Evolutionary conservation across 805 yeast species (phyloP).

Genomic region (Kuraishia floccosa): DNA sequence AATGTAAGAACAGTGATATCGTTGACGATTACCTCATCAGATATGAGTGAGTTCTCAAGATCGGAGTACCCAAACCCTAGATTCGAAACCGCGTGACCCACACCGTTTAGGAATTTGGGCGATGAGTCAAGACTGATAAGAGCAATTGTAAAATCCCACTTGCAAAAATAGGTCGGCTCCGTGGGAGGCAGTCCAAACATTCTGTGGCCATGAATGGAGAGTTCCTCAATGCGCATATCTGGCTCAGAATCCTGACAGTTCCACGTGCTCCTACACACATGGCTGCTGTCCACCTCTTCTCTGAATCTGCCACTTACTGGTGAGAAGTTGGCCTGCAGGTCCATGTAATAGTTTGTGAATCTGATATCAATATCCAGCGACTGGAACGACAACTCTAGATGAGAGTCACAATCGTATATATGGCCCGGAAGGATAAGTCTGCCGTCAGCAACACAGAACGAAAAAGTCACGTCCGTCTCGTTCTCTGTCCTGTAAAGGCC

Average conservation of each 20-base stretch:
- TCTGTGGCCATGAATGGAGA: constrained; percentile 74
- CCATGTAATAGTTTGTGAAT: constrained; percentile 89
- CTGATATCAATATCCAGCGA: constrained; percentile 70
- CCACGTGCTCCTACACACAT: constrained; percentile 13
- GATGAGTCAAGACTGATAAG: constrained; percentile 39
- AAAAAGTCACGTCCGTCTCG: constrained; percentile 68
- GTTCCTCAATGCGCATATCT: constrained; percentile 44
- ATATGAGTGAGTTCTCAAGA: constrained; percentile 60
- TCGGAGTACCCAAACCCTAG: constrained; percentile 60
- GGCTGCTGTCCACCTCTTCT: constrained; percentile 12
- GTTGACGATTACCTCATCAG: constrained; percentile 40
- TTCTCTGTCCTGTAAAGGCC: constrained; percentile 37
- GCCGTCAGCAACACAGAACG: constrained; percentile 62
- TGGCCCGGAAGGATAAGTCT: constrained; percentile 63
- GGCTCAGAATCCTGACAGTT: constrained; percentile 14
- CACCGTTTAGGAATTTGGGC: constrained; percentile 29
- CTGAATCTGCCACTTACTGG: constrained; percentile 33
- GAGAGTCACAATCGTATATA: constrained; percentile 52
- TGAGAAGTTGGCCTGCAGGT: constrained; percentile 63
- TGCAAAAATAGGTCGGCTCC: constrained; percentile 80
- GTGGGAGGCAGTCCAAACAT: constrained; percentile 88
- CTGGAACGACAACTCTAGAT: constrained; percentile 51
- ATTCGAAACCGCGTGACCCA: constrained; percentile 29
- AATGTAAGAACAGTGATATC: constrained; percentile 65
- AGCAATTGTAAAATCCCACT: constrained; percentile 79